phyloP scores from a whole-genome alignment of 331 rosid species.

The Rosa hybrid region DNA sequence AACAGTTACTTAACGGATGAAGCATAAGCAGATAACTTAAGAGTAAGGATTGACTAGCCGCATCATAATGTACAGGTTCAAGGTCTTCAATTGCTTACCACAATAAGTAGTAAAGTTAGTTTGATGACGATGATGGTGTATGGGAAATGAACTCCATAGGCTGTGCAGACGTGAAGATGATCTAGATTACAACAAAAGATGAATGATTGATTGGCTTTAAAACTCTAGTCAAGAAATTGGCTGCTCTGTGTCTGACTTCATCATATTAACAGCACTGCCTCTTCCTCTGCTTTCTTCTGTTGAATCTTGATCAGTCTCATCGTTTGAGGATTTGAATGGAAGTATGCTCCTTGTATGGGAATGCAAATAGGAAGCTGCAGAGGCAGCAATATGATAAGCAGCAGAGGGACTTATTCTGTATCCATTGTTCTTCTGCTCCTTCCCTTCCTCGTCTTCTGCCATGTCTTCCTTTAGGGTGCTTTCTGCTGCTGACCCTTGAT shows the following conservation, averaged over 20 bases:
- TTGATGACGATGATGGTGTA: too few species aligned
- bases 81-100: too few species aligned
- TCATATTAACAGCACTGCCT: conserved; percentile 32
- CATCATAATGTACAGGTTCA: too few species aligned
- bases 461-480: conserved; percentile 24
- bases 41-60: too few species aligned
- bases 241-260: conserved; percentile 40
- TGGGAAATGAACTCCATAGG: too few species aligned
- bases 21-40: too few species aligned
- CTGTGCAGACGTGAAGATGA: too few species aligned
- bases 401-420: conserved; percentile 56
- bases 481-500: conserved; percentile 36
- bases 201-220: too few species aligned
- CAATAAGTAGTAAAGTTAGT: too few species aligned
- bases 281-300: conserved; percentile 36
- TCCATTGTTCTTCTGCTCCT: conserved; percentile 42
- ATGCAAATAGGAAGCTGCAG: conserved; percentile 90
- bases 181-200: too few species aligned
- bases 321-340: conserved; percentile 67
- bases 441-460: conserved; percentile 35
- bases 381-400: conserved; percentile 83
- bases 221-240: too few species aligned
- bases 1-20: too few species aligned
- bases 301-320: conserved; percentile 32
- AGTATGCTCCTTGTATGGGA: conserved; percentile 65